Conservation (phyloP, 2,329 filamentous ascomycete species). For the Xenosphaeropsis pyriputrescens region DNA sequence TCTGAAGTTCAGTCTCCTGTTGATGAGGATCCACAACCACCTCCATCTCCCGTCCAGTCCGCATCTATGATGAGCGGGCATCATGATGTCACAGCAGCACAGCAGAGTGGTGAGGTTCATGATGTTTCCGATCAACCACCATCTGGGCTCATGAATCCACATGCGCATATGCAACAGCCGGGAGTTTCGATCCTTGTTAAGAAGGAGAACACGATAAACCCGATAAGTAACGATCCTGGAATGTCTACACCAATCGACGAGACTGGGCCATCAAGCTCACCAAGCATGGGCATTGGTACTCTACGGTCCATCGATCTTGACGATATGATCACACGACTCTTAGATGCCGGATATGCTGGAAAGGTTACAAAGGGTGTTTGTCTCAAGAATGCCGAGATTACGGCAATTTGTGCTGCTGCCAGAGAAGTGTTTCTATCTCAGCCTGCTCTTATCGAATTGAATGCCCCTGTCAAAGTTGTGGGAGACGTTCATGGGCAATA, state of each 20-base stretch:
- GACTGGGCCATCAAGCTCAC: constrained; percentile 23
- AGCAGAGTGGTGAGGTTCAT: constrained; percentile 81
- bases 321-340: constrained; percentile 87
- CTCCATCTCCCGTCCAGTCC: constrained; percentile 79
- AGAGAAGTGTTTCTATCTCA: constrained; percentile 84
- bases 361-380: constrained; percentile 98
- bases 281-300: constrained; percentile 69
- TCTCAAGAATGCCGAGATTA: constrained; percentile 94
- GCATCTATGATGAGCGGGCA: constrained; percentile 57
- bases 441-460: constrained; percentile 79
- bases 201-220: constrained; percentile 50
- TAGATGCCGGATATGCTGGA: constrained; percentile 89
- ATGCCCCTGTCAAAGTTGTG: constrained; percentile 93
- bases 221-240: constrained; percentile 34
- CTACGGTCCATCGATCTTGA: constrained; percentile 90
- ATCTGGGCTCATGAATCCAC: constrained; percentile 43
- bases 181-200: constrained; percentile 85
- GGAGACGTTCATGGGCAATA: constrained; percentile 96
- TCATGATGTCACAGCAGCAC: constrained; percentile 66
- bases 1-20: constrained; percentile 29
- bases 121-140: constrained; percentile 86
- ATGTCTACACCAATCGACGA: constrained; percentile 32
- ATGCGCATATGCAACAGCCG: constrained; percentile 48
- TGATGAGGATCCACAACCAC: constrained; percentile 37
- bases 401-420: constrained; percentile 78